Evolutionary conservation across 2,329 filamentous ascomycete species (phyloP).

Genomic region (Rhinocladiella mackenziei): DNA sequence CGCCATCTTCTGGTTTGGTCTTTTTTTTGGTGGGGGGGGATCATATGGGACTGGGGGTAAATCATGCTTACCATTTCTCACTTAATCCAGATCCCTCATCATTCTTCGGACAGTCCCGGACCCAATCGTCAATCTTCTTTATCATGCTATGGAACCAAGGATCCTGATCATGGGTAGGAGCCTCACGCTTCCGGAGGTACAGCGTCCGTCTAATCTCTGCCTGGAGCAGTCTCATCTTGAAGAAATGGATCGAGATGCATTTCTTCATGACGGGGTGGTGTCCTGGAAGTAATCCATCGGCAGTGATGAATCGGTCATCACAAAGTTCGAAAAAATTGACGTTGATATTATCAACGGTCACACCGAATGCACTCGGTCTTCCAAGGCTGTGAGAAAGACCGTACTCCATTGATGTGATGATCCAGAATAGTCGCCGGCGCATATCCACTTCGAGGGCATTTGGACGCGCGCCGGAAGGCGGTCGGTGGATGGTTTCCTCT

Average conservation of each 20-base stretch:
- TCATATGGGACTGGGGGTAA: too few species aligned
- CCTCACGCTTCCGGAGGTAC: constrained; percentile 76
- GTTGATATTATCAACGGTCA: constrained; percentile 74
- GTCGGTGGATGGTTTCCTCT: constrained; percentile 75
- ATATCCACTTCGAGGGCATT: constrained; percentile 80
- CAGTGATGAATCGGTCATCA: constrained; percentile 77
- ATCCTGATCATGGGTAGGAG: constrained; percentile 73
- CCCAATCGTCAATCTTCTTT: constrained; percentile 73
- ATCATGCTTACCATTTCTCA: constrained; percentile 65
- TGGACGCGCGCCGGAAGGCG: constrained; percentile 55
- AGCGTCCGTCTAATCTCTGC: constrained; percentile 80
- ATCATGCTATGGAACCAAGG: constrained; percentile 84
- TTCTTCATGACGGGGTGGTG: constrained; percentile 76
- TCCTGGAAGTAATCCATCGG: constrained; percentile 65
- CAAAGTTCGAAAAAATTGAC: constrained; percentile 79
- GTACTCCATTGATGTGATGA: constrained; percentile 80
- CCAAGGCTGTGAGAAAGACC: constrained; percentile 85
- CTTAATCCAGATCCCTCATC: constrained; percentile 67
- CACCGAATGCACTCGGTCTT: constrained; percentile 78
- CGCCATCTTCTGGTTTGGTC: too few species aligned
- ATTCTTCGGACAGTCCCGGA: constrained; percentile 68
- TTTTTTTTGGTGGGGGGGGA: too few species aligned
- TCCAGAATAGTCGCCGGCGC: constrained; percentile 84
- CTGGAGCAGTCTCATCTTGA: constrained; percentile 83
- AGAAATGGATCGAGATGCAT: constrained; percentile 84